These are phyloP conservation scores for Hyphopichia wangnamkhiaoensis DNA, from an alignment of 1,139 yeast genomes.

Conservation along the genomic window DNA sequence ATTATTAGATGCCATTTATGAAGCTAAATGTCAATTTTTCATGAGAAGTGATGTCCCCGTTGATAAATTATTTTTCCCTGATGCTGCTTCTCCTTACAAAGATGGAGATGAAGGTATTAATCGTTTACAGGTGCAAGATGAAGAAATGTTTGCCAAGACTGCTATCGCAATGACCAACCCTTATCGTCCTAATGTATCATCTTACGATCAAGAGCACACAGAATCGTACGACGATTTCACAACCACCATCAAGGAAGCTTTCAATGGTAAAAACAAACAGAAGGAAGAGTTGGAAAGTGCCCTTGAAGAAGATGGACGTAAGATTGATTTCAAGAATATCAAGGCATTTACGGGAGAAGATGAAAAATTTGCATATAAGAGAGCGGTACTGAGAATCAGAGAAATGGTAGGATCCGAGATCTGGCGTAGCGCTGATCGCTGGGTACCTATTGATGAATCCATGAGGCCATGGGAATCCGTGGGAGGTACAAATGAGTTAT, in stretches of 20 bases:
- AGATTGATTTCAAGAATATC: slow-evolving; percentile 45
- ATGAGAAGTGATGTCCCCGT: slow-evolving; percentile 52
- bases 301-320: slow-evolving; percentile 4
- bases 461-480: slow-evolving; percentile 66
- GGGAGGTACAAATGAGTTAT: neutral
- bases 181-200: slow-evolving; percentile 67
- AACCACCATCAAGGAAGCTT: slow-evolving; percentile 7
- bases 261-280: slow-evolving; percentile 4
- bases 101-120: slow-evolving; percentile 19
- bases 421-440: slow-evolving; percentile 51
- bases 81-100: slow-evolving; percentile 21
- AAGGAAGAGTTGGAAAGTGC: slow-evolving; percentile 3
- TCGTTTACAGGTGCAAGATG: slow-evolving; percentile 54
- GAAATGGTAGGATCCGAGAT: slow-evolving; percentile 63
- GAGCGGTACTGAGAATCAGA: slow-evolving; percentile 67
- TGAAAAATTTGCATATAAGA: slow-evolving; percentile 70
- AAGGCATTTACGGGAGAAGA: slow-evolving; percentile 75
- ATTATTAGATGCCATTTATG: slow-evolving; percentile 67
- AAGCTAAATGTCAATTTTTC: slow-evolving; percentile 60
- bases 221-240: slow-evolving; percentile 34
- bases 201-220: slow-evolving; percentile 52
- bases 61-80: slow-evolving; percentile 63
- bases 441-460: slow-evolving; percentile 56
- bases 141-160: slow-evolving; percentile 70
- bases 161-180: slow-evolving; percentile 62